phyloP scores from a whole-genome alignment of 106 monocot species.

The Acorus calamus region DNA sequence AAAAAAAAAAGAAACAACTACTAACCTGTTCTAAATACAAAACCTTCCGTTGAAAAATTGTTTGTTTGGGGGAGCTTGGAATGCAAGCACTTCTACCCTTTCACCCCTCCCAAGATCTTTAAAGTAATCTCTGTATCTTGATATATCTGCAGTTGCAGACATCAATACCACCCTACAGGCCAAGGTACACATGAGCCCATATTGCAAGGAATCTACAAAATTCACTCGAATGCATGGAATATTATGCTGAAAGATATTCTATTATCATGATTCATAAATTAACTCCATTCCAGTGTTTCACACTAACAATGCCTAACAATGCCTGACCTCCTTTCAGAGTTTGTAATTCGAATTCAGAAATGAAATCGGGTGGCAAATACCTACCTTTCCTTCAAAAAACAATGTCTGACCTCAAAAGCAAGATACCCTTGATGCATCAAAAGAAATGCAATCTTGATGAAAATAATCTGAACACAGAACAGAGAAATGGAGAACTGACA shows the following conservation, averaged over 20 bases:
- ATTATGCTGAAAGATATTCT: too few relatives aligned
- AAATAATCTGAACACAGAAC: not conserved
- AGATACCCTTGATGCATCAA: too few relatives aligned
- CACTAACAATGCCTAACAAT: not conserved
- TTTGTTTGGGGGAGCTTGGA: constrained; percentile 33
- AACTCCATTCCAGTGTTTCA: not conserved
- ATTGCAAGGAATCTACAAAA: too few relatives aligned
- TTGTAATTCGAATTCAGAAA: too few relatives aligned
- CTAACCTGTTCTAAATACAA: constrained; percentile 63
- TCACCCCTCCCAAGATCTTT: constrained; percentile 67
- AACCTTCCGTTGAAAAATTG: constrained; percentile 57
- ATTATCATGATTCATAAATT: not conserved
- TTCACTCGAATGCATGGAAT: too few relatives aligned
- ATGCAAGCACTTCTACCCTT: constrained; percentile 86
- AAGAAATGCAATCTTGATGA: not conserved
- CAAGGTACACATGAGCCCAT: too few relatives aligned
- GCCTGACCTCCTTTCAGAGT: too few relatives aligned
- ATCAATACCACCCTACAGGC: constrained; percentile 58
- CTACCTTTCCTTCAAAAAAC: too few relatives aligned
- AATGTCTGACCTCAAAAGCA: too few relatives aligned
- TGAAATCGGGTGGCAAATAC: too few relatives aligned
- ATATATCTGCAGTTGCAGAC: constrained; percentile 87
- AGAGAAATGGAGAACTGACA: not conserved
- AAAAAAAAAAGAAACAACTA: not conserved
- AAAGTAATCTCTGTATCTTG: constrained; percentile 74